phyloP scores from a whole-genome alignment of 192 early-diverging fungal genomes.

The Backusella westeae region DNA sequence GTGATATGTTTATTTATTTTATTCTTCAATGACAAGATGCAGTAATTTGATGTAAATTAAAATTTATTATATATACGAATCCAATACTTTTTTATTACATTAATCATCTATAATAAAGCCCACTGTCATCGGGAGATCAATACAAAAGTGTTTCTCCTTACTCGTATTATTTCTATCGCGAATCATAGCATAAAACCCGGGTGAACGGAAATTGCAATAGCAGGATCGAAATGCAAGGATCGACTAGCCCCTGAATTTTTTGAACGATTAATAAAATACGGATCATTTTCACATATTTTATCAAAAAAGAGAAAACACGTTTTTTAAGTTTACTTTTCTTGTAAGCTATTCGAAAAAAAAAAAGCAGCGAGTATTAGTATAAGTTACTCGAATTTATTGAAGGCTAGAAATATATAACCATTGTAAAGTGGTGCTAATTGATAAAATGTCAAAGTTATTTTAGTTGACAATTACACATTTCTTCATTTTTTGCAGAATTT shows the following conservation, averaged over 20 bases:
- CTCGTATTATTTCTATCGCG: background rate
- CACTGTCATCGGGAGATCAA: background rate
- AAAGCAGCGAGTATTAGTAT: background rate
- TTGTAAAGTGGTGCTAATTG: background rate
- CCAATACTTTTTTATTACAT: background rate
- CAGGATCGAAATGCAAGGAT: background rate
- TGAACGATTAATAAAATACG: background rate
- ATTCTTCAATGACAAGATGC: background rate
- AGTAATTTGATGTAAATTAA: background rate
- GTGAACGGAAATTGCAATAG: background rate
- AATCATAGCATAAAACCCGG: background rate
- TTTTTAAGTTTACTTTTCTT: background rate
- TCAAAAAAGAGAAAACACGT: background rate
- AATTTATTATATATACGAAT: background rate
- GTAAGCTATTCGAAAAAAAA: background rate
- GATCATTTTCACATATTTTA: constrained; percentile 5
- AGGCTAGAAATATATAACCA: background rate
- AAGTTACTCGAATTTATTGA: background rate
- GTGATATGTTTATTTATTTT: background rate
- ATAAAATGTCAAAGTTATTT: background rate
- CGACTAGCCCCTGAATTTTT: background rate
- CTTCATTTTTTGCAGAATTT: background rate
- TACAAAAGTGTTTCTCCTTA: background rate
- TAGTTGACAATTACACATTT: background rate
- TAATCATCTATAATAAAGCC: background rate